Evolutionary conservation across 2,329 filamentous ascomycete genomes (phyloP), one percentile per base, ranked within the genome.

Genomic region (Aspergillus japonicus): DNA sequence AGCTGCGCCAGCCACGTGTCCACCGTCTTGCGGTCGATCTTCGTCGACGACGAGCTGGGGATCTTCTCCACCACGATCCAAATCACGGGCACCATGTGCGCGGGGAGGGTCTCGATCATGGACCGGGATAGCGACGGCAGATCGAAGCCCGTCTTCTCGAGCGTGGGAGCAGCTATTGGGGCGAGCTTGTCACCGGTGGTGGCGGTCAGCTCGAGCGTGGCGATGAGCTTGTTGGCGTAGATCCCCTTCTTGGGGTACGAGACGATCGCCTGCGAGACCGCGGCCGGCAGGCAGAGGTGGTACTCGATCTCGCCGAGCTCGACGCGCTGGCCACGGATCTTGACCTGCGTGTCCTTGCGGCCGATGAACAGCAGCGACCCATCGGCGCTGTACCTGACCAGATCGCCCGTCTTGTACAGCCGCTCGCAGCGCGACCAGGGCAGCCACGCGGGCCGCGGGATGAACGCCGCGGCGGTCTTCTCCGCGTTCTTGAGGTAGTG

Each of bases 51-150:
- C 6, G 59, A 63, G 35, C 62, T 60, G 1, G 75, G 74, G 12
- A 79, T 57, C 42, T 68, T 71, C 31, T 75, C 70, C 8, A 79
- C 65, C 7, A 74, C 63, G 8, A 79, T 62, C 58, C 77, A 80
- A 4, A 71, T 67, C 19, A 68, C 73, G 1, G 77, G 76, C 7
- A 75, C 62, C 70, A 77, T 72, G 61, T 75, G 74, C 6, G 74
- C 71, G 14, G 76, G 71, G 21, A 80, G 68, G 12, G 72, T 71
- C 53, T 76, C 72, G 6, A 56, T 54, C n/a, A 63, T 31, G 50
- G 51, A 44, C 21, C 53, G 47, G 16, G 58, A 49, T 3, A 63
- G 52, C 5, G 52, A 19, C 1, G 31, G 19, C 24, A 63, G n/a
- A 5, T 60, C 50, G 23, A 63, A 63, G 5, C 56, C 56, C 1